Conservation (phyloP, 2,329 filamentous ascomycete species). For the Fusarium sp. region DNA sequence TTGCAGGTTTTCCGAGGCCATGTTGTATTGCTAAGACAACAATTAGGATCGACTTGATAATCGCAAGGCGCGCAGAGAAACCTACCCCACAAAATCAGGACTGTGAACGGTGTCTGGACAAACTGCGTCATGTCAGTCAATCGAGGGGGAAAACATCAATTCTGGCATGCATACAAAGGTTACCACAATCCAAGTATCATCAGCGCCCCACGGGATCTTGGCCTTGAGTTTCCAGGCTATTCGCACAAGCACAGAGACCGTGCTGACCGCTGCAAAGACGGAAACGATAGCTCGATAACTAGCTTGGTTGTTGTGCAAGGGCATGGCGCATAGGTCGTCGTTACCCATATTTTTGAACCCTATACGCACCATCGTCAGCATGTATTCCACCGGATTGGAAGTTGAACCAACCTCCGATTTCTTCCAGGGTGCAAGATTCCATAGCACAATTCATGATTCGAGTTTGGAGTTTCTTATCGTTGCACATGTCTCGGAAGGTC, state of each 20-base stretch:
- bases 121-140: neutral
- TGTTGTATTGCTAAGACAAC: neutral
- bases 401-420: too few relatives aligned
- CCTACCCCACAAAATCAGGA: neutral
- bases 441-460: neutral
- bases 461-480: neutral
- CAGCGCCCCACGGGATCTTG: neutral
- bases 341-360: too few relatives aligned
- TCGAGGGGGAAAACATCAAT: too few relatives aligned
- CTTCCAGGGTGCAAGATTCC: neutral
- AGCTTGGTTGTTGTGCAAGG: neutral
- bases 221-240: neutral
- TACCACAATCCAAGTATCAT: neutral
- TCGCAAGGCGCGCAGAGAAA: too few relatives aligned
- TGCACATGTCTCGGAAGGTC: too few relatives aligned
- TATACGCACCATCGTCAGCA: neutral
- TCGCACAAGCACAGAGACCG: fast-evolving
- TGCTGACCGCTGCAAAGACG: neutral
- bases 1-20: neutral
- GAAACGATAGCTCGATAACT: neutral
- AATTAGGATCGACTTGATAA: too few relatives aligned
- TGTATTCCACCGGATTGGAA: neutral
- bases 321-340: neutral
- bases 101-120: neutral
- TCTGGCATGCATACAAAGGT: neutral